Evolutionary conservation across 805 yeast genomes (phyloP), one percentile per base, ranked within the genome.

Genomic region (Yueomyces sp.): DNA sequence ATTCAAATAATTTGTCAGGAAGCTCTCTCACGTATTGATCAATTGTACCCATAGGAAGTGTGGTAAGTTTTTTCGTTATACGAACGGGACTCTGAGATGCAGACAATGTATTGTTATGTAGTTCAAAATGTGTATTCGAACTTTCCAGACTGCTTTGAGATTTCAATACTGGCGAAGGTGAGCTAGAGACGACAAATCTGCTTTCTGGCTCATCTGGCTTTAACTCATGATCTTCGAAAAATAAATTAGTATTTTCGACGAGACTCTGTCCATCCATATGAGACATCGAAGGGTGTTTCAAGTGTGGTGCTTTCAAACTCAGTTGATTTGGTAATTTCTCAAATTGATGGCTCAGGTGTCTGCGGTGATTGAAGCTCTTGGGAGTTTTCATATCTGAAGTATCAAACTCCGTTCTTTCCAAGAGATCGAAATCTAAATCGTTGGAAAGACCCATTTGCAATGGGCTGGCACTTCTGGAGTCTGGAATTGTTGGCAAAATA

Each of bases 11-110:
- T 47, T 80, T 82, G 41, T 81, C 75, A 50, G 83, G 81, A 5
- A 95, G 87, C 1, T 94, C 95, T 42, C 72, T 73, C 61, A 90
- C 81, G 54, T 81, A 85, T 45, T 74, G 75, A 58, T 90, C 97
- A 38, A 88, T 75, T 40, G 85, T 82, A 3, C 96, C 96, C 3
- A 92, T 86, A 26, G 95, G 96, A 31, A 88, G 44, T n/a, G 64
- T 59, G 1, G 61, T 52, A n/a, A 54, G 52, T 42, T 58, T 59
- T 39, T 55, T 49, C 2, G 63, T 58, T 3, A 56, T 56, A 39
- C 56, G 56, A 11, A 46, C 30, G 2, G 61, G 61, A 39, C 59
- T 57, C 7, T 39, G 28, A 19, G 38, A 39, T 5, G 38, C 34
- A 19, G 36, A 39, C 6, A 40, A 37, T 19, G 47, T 47, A 11